Evolutionary conservation across 352 stramenopile genomes (phyloP).

Genomic region (Phytophthora aleatoria): DNA sequence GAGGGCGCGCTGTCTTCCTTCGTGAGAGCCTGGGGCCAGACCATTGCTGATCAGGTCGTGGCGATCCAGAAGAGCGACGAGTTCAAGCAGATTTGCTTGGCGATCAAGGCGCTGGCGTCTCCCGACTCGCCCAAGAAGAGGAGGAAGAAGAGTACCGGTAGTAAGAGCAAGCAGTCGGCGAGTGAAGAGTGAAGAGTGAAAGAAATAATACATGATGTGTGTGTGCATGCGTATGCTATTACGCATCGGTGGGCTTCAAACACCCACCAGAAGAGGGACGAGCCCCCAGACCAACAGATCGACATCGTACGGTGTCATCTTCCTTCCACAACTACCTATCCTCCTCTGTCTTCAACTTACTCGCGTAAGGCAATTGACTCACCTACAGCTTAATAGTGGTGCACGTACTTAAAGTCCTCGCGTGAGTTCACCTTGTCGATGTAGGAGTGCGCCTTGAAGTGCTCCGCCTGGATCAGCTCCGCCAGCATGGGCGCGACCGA

Average conservation of each 20-base stretch:
- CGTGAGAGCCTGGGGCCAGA: slow-evolving; percentile 50
- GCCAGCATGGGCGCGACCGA: slow-evolving; percentile 89
- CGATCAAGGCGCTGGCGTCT: slow-evolving; percentile 34
- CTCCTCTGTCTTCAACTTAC: slow-evolving; percentile 8
- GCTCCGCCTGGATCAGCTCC: slow-evolving; percentile 91
- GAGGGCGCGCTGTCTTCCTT: slow-evolving; percentile 59
- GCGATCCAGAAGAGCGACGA: slow-evolving; percentile 58
- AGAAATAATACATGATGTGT: slow-evolving; percentile 38
- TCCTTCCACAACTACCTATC: slow-evolving; percentile 27
- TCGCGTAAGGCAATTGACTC: background rate
- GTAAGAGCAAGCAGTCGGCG: slow-evolving; percentile 29
- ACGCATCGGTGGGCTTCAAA: slow-evolving; percentile 25
- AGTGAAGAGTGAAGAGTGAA: slow-evolving; percentile 41
- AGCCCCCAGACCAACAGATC: slow-evolving; percentile 15
- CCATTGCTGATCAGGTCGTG: slow-evolving; percentile 51
- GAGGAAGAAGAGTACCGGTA: slow-evolving; percentile 25
- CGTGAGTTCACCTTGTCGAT: slow-evolving; percentile 85
- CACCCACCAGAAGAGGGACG: slow-evolving; percentile 10
- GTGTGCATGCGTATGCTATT: slow-evolving; percentile 34
- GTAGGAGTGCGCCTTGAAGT: slow-evolving; percentile 91
- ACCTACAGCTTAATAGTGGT: slow-evolving; percentile 67
- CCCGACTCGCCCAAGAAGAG: slow-evolving; percentile 28
- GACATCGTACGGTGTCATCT: slow-evolving; percentile 22
- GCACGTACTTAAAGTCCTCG: slow-evolving; percentile 88
- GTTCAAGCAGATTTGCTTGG: slow-evolving; percentile 52